Base-by-base conservation (phyloP, 768 basidiomycete species). In the Suillus tomentosus region DNA sequence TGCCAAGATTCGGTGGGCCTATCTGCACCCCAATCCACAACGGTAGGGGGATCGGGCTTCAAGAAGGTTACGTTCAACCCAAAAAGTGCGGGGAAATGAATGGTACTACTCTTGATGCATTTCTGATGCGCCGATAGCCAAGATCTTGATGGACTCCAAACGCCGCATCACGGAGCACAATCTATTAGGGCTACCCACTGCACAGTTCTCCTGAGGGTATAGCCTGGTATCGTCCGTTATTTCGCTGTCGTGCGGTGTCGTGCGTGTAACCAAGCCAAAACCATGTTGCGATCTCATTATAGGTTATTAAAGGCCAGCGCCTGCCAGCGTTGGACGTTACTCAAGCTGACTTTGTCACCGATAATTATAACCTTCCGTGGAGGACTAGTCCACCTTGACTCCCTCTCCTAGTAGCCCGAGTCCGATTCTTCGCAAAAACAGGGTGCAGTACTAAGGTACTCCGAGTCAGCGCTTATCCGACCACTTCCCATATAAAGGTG, bases 41-140 rank as follows among this genome's bases (percentile, higher is more conserved):
- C 24, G 15, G 24, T 19, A 15, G 5, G 15, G 37, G 5, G 22
- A 5, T 15, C 39, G 22, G 56, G 39, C 56, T 40, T 14, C 22
- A 39, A 24, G 22, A 40, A 27, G 9, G 11, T 39, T 27, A 58
- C 57, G n/a, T 58, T 10, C 24, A 27, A 17, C 39, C 57, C 57
- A 40, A 42, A 58, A 31, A 58, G 17, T 58, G 57, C 27, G 57
- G 57, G 57, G 57, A 58, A 42, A 37, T 10, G 56, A 40, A 40
- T 27, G 15, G 15, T 27, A 27, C 56, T 39, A 56, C 14, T 22
- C n/a, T 22, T 36, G 34, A 39, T 56, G n/a, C 36, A 14, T 36
- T 55, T 55, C n/a, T 57, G 55, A 57, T 57, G 55, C 37, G 55
- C 24, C 39, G 50, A 40, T 39, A 31, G 17, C 10, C 51, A 53